Evolutionary conservation across 768 basidiomycete genomes (phyloP), one percentile per base, ranked within the genome.

Genomic region (Serendipita sp.): DNA sequence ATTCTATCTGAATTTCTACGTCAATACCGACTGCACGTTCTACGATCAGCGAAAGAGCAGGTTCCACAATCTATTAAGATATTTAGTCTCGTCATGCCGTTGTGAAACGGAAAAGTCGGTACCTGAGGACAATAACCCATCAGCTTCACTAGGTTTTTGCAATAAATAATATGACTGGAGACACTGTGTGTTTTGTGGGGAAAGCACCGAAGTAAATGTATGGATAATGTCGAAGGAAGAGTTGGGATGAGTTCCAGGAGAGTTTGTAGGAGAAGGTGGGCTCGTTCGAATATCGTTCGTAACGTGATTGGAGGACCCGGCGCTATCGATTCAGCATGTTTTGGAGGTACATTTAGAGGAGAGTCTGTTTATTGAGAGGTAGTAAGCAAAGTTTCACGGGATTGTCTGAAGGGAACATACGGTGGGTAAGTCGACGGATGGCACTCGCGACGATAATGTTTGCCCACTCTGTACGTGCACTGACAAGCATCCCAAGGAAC

Each of bases 1-100:
- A 71, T 69, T 94, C 92, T n/a, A 91, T 87, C 71, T 96, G 94
- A 36, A 99, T 93, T 74, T 99, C 95, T 70, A 94, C 95, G 73
- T 99, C 96, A 65, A 99, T 93, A 73, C 94, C 86, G 36, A 98
- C 85, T 33, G 92, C 88, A n/a, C 92, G 84, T 73, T 96, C 93
- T 27, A 99, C 81, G 37, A 97, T 89, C 0, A 86, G 85, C 2
- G 85, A 86, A 37, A 97, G 76, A 45, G 97, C 84, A 68, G 84
- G 85, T 67, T 93, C 92, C 1, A 83, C 76, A 18, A 60, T 23
- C 55, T 60, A 23, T 23, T 23, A 23, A 23, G 23, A 23, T 23
- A 23, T 45, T 45, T 45, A 45, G 44, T 23, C 23, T 23, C 1
- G 23, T 23, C 23, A 1, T 23, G 23, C 23, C 23, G 23, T 23